These are phyloP conservation scores for Bipolaris oryzae DNA, from an alignment of 2,329 filamentous ascomycete genomes.

Conservation along the genomic window DNA sequence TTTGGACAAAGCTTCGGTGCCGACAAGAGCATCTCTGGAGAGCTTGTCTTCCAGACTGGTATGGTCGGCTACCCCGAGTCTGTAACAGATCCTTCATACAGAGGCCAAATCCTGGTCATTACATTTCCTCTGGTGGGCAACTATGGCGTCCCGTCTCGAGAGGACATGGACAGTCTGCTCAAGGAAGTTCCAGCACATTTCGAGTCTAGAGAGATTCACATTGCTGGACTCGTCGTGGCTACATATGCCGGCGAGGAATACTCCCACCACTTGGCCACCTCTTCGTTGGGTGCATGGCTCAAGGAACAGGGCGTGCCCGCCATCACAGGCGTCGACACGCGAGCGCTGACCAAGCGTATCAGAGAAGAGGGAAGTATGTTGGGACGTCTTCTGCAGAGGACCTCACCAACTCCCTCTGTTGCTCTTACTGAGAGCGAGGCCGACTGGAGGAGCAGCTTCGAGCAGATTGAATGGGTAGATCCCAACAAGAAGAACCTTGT, in stretches of 20 bases:
- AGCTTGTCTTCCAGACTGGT: slow-evolving; percentile 98
- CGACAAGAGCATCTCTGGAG: slow-evolving; percentile 89
- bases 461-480: slow-evolving; percentile 84
- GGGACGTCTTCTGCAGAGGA: slow-evolving; percentile 82
- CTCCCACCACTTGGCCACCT: slow-evolving; percentile 90
- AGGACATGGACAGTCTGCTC: slow-evolving; percentile 82
- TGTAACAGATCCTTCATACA: slow-evolving; percentile 84
- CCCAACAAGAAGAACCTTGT: slow-evolving; percentile 94
- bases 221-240: slow-evolving; percentile 87
- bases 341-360: slow-evolving; percentile 92
- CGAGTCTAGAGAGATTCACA: slow-evolving; percentile 90
- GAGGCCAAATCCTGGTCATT: slow-evolving; percentile 92
- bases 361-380: slow-evolving; percentile 95
- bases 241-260: slow-evolving; percentile 94
- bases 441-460: slow-evolving; percentile 67
- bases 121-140: slow-evolving; percentile 96
- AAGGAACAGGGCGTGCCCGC: slow-evolving; percentile 95
- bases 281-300: slow-evolving; percentile 91
- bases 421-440: slow-evolving; percentile 37
- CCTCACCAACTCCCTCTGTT: slow-evolving; percentile 46
- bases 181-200: slow-evolving; percentile 89
- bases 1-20: slow-evolving; percentile 97
- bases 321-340: slow-evolving; percentile 93
- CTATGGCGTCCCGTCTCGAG: slow-evolving; percentile 92
- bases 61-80: slow-evolving; percentile 99